Evolutionary conservation across 2,329 filamentous ascomycete genomes (phyloP).

Genomic region (Juglanconis juglandina): DNA sequence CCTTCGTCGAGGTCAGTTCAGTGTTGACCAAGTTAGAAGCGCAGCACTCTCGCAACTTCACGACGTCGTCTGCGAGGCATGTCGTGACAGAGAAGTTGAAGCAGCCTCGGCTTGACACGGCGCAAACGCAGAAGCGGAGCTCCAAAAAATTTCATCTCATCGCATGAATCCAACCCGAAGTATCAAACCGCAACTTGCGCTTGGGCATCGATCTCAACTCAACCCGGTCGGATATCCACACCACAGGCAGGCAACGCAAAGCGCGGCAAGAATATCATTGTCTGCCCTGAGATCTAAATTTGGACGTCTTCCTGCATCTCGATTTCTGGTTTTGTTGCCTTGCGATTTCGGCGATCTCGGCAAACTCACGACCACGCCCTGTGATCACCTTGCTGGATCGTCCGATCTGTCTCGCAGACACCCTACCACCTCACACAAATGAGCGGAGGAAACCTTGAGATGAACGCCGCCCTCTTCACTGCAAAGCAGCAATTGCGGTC

Average conservation of each 20-base stretch:
- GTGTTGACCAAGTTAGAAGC: too few relatives aligned
- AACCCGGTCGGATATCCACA: neutral
- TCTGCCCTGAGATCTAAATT: neutral
- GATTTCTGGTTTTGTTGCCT: neutral
- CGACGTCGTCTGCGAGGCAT: neutral
- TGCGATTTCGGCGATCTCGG: neutral
- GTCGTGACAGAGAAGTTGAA: neutral
- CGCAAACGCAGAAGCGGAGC: neutral
- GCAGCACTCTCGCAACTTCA: too few relatives aligned
- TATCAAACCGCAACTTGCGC: neutral
- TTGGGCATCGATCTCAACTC: too few relatives aligned
- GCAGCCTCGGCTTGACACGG: neutral
- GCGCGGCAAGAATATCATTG: neutral
- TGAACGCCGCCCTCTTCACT: slow-evolving; percentile 53
- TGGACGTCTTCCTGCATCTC: neutral
- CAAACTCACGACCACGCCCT: neutral
- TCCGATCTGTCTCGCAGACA: neutral
- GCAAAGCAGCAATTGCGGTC: slow-evolving; percentile 75
- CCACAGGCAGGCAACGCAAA: neutral
- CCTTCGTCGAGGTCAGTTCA: too few relatives aligned
- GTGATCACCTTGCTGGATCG: neutral
- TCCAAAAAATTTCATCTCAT: too few relatives aligned
- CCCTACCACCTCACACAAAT: slow-evolving; percentile 7
- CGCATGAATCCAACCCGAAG: neutral
- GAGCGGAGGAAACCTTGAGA: slow-evolving; percentile 28